Base-by-base conservation (phyloP, 1,284 basidiomycete genomes). In the Puccinia sorghi region DNA sequence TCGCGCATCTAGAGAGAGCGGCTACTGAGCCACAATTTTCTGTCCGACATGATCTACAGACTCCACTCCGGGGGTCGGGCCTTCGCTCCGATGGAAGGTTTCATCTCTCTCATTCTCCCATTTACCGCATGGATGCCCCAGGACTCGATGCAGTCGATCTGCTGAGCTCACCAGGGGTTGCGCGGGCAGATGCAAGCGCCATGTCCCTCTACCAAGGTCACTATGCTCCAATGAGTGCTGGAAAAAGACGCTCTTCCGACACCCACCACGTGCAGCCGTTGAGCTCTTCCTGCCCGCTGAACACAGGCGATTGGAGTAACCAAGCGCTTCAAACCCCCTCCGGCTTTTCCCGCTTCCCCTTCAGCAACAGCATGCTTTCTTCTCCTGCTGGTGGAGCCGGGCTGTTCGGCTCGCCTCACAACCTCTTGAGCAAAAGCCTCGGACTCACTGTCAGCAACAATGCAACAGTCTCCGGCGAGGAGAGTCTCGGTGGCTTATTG, bases 361-460 rank as follows among this genome's bases (percentile, higher is more conserved):
- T 77, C 48, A 57, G 17, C 32, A 48, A 27, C 41, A 46, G 50
- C 37, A 70, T 77, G 52, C 7, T 59, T 3, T 59, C 63, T 8
- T 59, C 74, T 37, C 63, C 54, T 22, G 54, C 52, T 4, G 64
- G 52, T 46, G 50, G 74, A 3, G n/a, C 17, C 11, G 64, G 74
- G 3, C 22, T 71, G 22, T 79, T 79, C 32, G 57, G 69, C 17
- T 79, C 76, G 25, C 76, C 76, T 27, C 56, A 71, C n/a, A 32
- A 46, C 27, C 41, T 63, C 50, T 64, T 79, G 57, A 79, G 56
- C 32, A 71, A 50, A 27, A 71, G 67, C 43, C 57, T 79, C 12
- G 76, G 76, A 17, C 56, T 79, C 6, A 69, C 69, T 1, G 15
- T 69, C 7, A 46, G 17, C 37, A 59, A 46, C 41, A 56, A 25